Evolutionary conservation across 1,284 basidiomycete species (phyloP), one percentile per base, ranked within the genome.

Genomic region (Naganishia sp.): DNA sequence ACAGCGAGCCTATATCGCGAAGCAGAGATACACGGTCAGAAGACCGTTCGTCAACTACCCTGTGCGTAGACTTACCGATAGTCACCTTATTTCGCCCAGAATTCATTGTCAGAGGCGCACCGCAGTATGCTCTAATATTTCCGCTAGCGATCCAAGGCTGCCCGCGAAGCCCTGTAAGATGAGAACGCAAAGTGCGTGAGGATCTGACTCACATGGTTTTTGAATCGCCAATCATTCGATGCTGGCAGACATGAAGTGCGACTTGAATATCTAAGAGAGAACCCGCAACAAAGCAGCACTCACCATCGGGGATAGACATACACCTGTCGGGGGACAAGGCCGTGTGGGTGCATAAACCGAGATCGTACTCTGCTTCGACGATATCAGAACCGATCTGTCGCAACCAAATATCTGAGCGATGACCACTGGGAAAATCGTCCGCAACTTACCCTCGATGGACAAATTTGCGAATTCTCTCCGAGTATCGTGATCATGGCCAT

Each of bases 401-500:
- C 5, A 70, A 63, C 44, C 69, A 72, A 16, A 69, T 67, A n/a
- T 69, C 65, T 39, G 54, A 48, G 18, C 71, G 68, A 31, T 31
- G 0, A 71, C 71, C 13, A 59, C 57, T 0, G 28, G 49, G 18
- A n/a, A 3, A 13, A 9, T 18, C 18, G 13, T 23, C 11, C 16
- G 23, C 7, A 3, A 15, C 59, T 42, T 44, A 52, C 59, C 25
- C 28, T n/a, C 16, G 59, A 61, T n/a, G 59, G 48, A 39, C 59
- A 75, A 16, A 72, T 66, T 33, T 72, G 69, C 21, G 63, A 63
- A 21, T 74, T 70, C 42, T 70, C 69, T 3, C 69, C 70, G 18
- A 77, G 66, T 43, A 77, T 70, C 39, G 72, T 74, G 36, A 77
- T 72, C 18, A 74, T 43, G 0, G 75, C 72, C n/a, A 68, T 67